Evolutionary conservation across 257 asterid genomes (phyloP), one percentile per base, ranked within the genome.

Genomic region (Penstemon eatonii): DNA sequence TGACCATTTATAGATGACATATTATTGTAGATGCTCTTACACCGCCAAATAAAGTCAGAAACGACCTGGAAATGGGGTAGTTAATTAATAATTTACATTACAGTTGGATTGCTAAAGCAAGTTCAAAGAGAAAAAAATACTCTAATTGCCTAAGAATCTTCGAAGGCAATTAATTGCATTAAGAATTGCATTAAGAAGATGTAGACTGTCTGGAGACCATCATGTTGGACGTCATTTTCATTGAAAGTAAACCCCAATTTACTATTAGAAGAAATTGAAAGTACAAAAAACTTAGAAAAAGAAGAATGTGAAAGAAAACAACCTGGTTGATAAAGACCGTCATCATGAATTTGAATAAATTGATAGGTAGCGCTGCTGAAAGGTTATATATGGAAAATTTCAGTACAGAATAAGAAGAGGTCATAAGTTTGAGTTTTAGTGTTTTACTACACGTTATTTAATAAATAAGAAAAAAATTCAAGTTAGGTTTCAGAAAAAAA

Each of bases 191-290:
- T 25, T 25, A 1, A 25, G 33, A 2, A 25, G 33, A 25, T 25
- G 33, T 9, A 55, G 60, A 55, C 37, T 55, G 9, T 0, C 39
- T 5, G 3, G 55, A 51, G 5, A 13, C 1, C 56, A 5, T 51
- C 33, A 25, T 25, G 33, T 64, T 56, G 71, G 54, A 59, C 40
- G 78, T 73, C 73, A 8, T 67, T 67, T 61, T 73, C 78, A 39
- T 60, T 61, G 7, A 60, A 53, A 73, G 73, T 43, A 69, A 53
- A 44, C 36, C 61, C 8, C 49, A 56, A 49, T 41, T 41, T 40
- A 56, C 67, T 43, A 72, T 4, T 40, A 41, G 15, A 37, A 62
- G 39, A 18, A 57, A 8, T 33, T 25, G 8, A 72, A 4, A n/a
- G 7, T 13, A 6, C 40, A 50, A 63, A 57, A 15, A 25, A 60